Evolutionary conservation across 2,329 filamentous ascomycete species (phyloP), one percentile per base, ranked within the genome.

Genomic region (Thielaviopsis musarum): DNA sequence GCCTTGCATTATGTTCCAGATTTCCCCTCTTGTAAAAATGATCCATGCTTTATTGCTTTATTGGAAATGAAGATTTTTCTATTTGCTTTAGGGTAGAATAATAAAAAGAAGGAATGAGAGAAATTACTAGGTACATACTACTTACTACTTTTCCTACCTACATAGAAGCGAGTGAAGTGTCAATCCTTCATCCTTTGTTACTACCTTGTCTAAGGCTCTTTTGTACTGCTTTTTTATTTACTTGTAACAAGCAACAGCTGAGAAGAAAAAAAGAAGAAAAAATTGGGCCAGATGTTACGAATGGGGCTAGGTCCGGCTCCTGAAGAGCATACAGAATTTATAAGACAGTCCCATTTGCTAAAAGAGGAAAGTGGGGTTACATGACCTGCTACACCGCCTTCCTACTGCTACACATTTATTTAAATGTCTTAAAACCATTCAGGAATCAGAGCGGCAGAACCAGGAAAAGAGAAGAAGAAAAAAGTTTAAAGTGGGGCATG

Each of bases 401-500:
- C 7, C 58, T 41, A 17, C 28, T 52, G 26, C 19, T 15, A n/a
- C 17, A 28, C 21, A 6, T 57, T 48, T 54, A 28, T n/a, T 30
- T 52, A 19, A n/a, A 17, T 41, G 49, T 22, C 24, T 52, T 54
- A 45, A 30, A n/a, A 59, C 17, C 49, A 54, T 19, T 19, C 3
- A 24, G 9, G 26, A 52, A 52, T 51, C 24, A 53, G 15, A 19
- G 52, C 34, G 57, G 52, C 41, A 24, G 49, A 28, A 51, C 24
- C 10, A 34, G n/a, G n/a, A 24, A 9, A 21, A 52, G 22, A 56
- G 3, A 13, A 45, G 13, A 22, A 38, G 56, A 56, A 59, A 38
- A 60, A 56, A 54, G 38, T 26, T 22, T 34, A 57, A 60, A 57
- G 54, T 62, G 54, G 60, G 57, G 54, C 45, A 57, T 34, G 28